Base-by-base conservation (phyloP, 2,329 filamentous ascomycete species). In the Cladosporium velox region DNA sequence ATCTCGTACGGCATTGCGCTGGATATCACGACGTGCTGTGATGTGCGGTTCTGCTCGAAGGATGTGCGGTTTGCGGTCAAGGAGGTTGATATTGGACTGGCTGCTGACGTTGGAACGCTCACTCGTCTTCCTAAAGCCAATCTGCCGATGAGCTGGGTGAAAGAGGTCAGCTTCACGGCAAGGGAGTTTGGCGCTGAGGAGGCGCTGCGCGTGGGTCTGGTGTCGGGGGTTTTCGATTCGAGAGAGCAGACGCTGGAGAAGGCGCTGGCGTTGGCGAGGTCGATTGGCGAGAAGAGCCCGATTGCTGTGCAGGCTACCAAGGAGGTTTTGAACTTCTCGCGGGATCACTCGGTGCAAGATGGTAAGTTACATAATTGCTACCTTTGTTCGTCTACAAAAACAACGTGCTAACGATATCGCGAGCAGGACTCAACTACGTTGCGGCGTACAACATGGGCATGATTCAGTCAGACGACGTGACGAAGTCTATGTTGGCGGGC, bases 231-330 rank as follows among this genome's bases (percentile, higher is more conserved):
- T 32, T 83, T 84, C 65, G 83, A 85, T 55, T 82, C 79, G 67
- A 82, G 95, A 80, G 82, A 82, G 21, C 85, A 83, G 52, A 86
- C 90, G 2, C 76, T 96, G 28, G 79, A 80, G 49, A 85, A 85
- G 44, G 92, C 85, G 0, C 58, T 93, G 67, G 82, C 86, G 68
- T 74, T 91, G 73, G 92, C 90, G 0, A 79, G 74, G 12, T 72
- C 88, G 73, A 86, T 97, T 66, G 90, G 91, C 32, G 81, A 77
- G 21, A 97, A 97, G 85, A 95, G 91, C 74, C 94, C 94, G 0
- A 88, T 98, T 26, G 93, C 92, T 1, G 91, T 94, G 69, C 87
- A 92, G 81, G 90, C 91, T 6, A 96, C 93, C 10, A 97, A 97
- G 82, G 91, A 95, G 80, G 79, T 96, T 68, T 76, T 97, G 75